Evolutionary conservation across 2,329 filamentous ascomycete genomes (phyloP).

Genomic region (Ascochyta clinopodiicola): DNA sequence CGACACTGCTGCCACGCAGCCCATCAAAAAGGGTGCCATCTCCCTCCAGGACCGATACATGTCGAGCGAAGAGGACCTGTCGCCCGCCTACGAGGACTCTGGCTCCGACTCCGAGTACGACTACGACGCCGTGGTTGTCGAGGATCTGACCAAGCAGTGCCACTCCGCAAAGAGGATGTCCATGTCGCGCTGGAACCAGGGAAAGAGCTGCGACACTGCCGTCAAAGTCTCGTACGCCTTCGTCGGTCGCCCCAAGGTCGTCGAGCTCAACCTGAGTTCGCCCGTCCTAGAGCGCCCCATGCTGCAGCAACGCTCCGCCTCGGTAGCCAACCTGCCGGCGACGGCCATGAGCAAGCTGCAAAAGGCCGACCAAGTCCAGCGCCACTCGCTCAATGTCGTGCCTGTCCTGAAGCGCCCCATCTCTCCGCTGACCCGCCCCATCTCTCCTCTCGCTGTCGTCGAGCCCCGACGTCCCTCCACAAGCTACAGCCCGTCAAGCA

Average conservation of each 20-base stretch:
- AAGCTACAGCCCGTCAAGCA: slow-evolving; percentile 35
- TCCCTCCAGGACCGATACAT: slow-evolving; percentile 48
- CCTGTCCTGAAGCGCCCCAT: slow-evolving; percentile 18
- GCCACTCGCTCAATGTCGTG: slow-evolving; percentile 34
- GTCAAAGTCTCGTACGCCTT: slow-evolving; percentile 47
- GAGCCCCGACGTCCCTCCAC: slow-evolving; percentile 38
- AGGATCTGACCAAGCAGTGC: slow-evolving; percentile 36
- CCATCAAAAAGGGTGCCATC: slow-evolving; percentile 30
- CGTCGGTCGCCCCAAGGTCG: slow-evolving; percentile 48
- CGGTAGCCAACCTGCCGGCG: slow-evolving; percentile 42
- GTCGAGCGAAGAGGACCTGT: slow-evolving; percentile 49
- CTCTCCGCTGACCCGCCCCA: slow-evolving; percentile 27
- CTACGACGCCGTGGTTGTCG: slow-evolving; percentile 41
- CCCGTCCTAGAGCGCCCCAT: slow-evolving; percentile 28
- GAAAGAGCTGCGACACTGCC: slow-evolving; percentile 47
- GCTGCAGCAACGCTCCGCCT: slow-evolving; percentile 40
- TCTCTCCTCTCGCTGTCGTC: slow-evolving; percentile 30
- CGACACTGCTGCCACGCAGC: slow-evolving; percentile 32
- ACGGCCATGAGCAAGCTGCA: slow-evolving; percentile 38
- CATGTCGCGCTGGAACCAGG: slow-evolving; percentile 41
- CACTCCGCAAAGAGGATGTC: slow-evolving; percentile 43
- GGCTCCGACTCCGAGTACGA: slow-evolving; percentile 38
- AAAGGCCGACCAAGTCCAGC: slow-evolving; percentile 34
- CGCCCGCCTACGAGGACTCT: slow-evolving; percentile 43
- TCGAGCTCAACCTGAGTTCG: slow-evolving; percentile 39